Conservation (phyloP, 257 asterid species). For the Pogostemon cablin region DNA sequence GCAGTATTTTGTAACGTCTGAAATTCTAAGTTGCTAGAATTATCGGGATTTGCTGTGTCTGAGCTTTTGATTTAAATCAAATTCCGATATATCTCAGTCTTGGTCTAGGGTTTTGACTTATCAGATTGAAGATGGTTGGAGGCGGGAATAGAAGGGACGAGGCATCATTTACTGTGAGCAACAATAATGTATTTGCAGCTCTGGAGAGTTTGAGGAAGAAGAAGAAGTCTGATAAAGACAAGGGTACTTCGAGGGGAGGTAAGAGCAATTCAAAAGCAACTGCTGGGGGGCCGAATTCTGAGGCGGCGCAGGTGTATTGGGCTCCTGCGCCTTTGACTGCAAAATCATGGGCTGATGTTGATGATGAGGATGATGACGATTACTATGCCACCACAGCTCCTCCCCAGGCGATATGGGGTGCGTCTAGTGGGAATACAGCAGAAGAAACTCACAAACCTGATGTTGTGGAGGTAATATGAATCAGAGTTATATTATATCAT, state of each 20-base stretch:
- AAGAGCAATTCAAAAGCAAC: constrained; percentile 44
- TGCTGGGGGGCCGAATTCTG: constrained; percentile 38
- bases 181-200: constrained; percentile 88
- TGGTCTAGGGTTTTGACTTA: constrained; percentile 27
- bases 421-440: constrained; percentile 36
- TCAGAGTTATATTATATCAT: constrained; percentile 9
- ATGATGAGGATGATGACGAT: constrained; percentile 95
- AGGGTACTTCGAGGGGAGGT: constrained; percentile 48
- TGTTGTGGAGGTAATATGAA: constrained; percentile 60
- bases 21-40: constrained; percentile 16
- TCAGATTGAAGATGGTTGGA: constrained; percentile 65
- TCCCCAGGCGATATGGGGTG: constrained; percentile 72
- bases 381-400: constrained; percentile 93
- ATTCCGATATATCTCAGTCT: constrained; percentile 2
- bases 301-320: constrained; percentile 70
- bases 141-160: constrained; percentile 88
- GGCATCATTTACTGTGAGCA: constrained; percentile 63
- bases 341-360: constrained; percentile 97
- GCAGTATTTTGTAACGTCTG: constrained; percentile 29
- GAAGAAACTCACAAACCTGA: constrained; percentile 42
- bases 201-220: constrained; percentile 82
- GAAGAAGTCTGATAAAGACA: constrained; percentile 83
- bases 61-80: constrained; percentile 30
- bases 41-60: constrained; percentile 20
- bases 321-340: constrained; percentile 86